Conservation (phyloP, 306 rosid genomes). For the Echinosophora koreensis region DNA sequence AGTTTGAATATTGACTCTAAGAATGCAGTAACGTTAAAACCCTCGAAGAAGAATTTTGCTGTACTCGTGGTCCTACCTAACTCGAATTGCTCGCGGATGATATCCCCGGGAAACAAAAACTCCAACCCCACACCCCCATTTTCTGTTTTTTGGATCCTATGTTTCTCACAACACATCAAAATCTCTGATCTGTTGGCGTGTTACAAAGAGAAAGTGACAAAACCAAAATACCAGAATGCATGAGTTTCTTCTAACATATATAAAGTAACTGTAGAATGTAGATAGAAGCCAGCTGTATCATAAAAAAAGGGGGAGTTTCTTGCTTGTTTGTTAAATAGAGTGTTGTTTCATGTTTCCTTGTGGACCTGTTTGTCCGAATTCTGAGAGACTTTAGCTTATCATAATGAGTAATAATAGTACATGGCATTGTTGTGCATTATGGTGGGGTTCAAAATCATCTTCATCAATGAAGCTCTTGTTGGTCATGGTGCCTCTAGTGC, state of each 20-base stretch:
- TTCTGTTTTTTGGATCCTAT: slow-evolving; percentile 20
- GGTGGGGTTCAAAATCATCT: slow-evolving; percentile 36
- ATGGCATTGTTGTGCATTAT: slow-evolving; percentile 32
- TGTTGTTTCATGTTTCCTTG: neutral
- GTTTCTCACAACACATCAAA: neutral
- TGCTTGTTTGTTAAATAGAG: neutral
- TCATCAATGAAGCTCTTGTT: slow-evolving; percentile 46
- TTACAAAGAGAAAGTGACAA: neutral
- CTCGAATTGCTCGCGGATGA: no score
- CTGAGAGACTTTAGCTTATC: neutral
- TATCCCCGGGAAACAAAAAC: no score
- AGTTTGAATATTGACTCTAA: no score
- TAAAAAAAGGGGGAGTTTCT: neutral
- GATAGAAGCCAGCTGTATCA: slow-evolving; percentile 15
- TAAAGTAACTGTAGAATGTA: slow-evolving; percentile 20
- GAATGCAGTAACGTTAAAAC: no score
- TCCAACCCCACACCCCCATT: neutral
- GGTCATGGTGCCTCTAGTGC: slow-evolving; percentile 57
- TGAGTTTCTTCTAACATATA: slow-evolving; percentile 29
- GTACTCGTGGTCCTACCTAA: no score
- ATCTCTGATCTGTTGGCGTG: neutral
- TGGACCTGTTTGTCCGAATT: neutral
- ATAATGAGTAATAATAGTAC: slow-evolving; percentile 29
- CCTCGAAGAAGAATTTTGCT: no score
- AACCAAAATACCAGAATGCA: neutral